Base-by-base conservation (phyloP, 2,329 filamentous ascomycete species). In the Nannizziopsis arthrosporioides region DNA sequence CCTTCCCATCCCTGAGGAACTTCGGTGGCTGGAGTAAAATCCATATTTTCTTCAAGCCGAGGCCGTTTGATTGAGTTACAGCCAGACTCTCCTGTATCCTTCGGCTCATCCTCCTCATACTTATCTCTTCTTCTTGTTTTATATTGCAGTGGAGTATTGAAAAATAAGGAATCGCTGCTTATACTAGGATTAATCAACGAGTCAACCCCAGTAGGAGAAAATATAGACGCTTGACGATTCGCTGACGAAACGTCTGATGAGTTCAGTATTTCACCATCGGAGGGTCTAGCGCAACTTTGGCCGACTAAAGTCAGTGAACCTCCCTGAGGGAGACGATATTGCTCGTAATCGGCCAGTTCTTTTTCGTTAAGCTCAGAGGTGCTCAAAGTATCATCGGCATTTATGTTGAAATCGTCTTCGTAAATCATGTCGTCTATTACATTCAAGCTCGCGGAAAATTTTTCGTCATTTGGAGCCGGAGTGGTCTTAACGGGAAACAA, bases 1-100 rank as follows among this genome's bases (percentile, higher is more conserved):
- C 61, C 65, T 18, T 65, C 61, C 64, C 65, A 68, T 19, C 41
- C 46, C 5, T 43, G 36, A 22, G 32, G 18, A 10, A n/a, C 15
- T 34, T n/a, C 45, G 3, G n/a, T n/a, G n/a, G 11, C 38, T 4
- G 15, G 35, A 18, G n/a, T 40, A 15, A 35, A 40, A 32, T 39
- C 5, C 1, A 18, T 38, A 17, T 27, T 47, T 35, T 31, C 15
- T n/a, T 41, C 15, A 4, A 42, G 30, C 18, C 38, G 36, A 19
- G 30, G 36, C 27, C 22, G 37, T 19, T n/a, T n/a, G n/a, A n/a
- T n/a, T n/a, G n/a, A n/a, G n/a, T 47, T 47, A 2, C 27, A 7
- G 18, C 42, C 45, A 7, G 37, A 18, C 3, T 17, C 38, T 12
- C n/a, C 35, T 11, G 14, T 32, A 41, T 17, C 17, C 22, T 51